phyloP scores from a whole-genome alignment of 768 basidiomycete genomes.

The Lanmaoa rubissima region DNA sequence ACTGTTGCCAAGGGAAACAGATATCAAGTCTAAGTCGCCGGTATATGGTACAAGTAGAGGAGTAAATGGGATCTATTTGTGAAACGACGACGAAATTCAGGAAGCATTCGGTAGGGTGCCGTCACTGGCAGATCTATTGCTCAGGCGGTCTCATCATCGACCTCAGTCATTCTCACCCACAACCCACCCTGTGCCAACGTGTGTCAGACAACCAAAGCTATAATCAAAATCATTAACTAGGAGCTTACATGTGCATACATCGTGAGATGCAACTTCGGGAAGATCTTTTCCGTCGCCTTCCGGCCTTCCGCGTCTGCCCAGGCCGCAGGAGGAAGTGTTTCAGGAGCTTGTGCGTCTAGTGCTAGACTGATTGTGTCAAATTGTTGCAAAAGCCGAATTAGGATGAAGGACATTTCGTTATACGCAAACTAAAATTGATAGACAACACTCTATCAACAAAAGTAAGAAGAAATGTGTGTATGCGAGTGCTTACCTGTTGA shows the following conservation, averaged over 20 bases:
- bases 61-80: neutral
- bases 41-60: neutral
- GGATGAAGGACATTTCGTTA: constrained; percentile 60
- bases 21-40: neutral
- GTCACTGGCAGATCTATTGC: too few relatives aligned
- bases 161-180: constrained; percentile 45
- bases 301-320: constrained; percentile 48
- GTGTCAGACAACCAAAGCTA: neutral
- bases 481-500: constrained; percentile 43
- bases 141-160: constrained; percentile 9
- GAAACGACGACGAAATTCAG: neutral
- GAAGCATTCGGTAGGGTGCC: neutral
- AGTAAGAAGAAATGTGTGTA: neutral
- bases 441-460: neutral
- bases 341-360: constrained; percentile 44
- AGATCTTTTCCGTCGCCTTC: constrained; percentile 49
- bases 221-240: neutral
- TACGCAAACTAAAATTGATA: constrained; percentile 45
- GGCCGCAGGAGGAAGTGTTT: constrained; percentile 42
- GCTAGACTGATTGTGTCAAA: constrained; percentile 51
- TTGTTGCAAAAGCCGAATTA: constrained; percentile 60
- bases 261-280: constrained; percentile 53
- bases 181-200: constrained; percentile 43
- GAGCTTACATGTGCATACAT: constrained; percentile 46
- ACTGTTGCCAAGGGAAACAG: neutral